Evolutionary conservation across 129 eudicot genomes (phyloP).

Genomic region (Flaveria sonorensis): DNA sequence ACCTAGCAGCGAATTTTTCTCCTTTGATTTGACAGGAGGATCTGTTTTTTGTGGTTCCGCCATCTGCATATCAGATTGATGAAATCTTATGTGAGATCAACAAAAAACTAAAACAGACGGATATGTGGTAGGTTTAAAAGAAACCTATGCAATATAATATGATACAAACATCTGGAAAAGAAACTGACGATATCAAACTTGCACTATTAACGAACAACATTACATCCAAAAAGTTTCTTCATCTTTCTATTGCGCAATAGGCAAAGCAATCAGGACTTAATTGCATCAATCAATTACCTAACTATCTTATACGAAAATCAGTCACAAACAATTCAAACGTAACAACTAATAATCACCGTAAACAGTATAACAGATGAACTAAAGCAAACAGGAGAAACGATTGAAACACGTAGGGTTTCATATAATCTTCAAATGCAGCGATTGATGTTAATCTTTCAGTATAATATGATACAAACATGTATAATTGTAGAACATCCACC

Average conservation of each 20-base stretch:
- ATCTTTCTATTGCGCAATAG: background rate
- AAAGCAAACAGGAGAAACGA: slow-evolving; percentile 4
- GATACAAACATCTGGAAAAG: background rate
- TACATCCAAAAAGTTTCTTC: slow-evolving; percentile 15
- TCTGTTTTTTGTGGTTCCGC: slow-evolving; percentile 61
- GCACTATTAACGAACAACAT: slow-evolving; percentile 1
- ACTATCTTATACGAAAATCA: background rate
- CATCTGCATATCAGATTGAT: slow-evolving; percentile 47
- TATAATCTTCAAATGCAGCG: slow-evolving; percentile 8
- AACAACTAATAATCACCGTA: background rate
- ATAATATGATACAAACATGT: slow-evolving; percentile 7
- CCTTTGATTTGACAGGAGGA: slow-evolving; percentile 44
- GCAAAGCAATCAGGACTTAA: slow-evolving; percentile 9
- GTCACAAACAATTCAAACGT: background rate
- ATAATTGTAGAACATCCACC: background rate
- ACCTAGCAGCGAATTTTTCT: slow-evolving; percentile 64
- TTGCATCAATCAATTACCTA: slow-evolving; percentile 6
- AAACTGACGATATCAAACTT: background rate
- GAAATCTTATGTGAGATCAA: slow-evolving; percentile 9
- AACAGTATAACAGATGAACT: background rate
- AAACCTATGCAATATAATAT: slow-evolving; percentile 10
- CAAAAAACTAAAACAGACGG: slow-evolving; percentile 6
- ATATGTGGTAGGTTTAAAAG: slow-evolving; percentile 5
- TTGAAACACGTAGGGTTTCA: slow-evolving; percentile 22
- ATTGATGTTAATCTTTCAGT: background rate